These are phyloP conservation scores for Pelargonium australe DNA, from an alignment of 441 rosid species.

Conservation along the genomic window DNA sequence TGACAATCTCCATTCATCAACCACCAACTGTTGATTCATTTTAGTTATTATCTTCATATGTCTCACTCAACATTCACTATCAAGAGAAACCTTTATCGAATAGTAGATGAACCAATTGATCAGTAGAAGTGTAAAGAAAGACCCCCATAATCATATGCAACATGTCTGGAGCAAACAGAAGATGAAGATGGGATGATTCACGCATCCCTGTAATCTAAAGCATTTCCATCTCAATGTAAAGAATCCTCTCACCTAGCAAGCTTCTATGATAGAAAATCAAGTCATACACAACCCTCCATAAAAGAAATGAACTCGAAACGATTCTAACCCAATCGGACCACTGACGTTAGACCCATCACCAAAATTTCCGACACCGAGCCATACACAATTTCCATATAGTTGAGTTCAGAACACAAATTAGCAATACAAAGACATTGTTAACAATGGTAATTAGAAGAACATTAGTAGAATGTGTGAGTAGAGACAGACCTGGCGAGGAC, in stretches of 20 bases:
- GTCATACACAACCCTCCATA: no score
- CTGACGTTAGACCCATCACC: not conserved
- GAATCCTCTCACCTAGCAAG: no score
- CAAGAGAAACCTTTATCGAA: no score
- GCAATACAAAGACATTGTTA: not conserved
- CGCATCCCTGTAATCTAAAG: no score
- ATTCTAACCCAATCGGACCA: not conserved
- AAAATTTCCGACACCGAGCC: not conserved
- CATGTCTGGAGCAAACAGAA: no score
- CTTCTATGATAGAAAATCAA: no score
- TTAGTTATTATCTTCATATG: not conserved
- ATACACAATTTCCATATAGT: conserved; percentile 1
- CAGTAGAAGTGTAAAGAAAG: no score
- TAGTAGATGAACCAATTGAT: not conserved
- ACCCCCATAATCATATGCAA: no score
- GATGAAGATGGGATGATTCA: no score
- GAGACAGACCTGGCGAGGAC: conserved; percentile 70
- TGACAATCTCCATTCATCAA: not conserved
- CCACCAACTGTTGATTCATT: not conserved
- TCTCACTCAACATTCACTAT: not conserved
- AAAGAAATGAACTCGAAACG: not conserved
- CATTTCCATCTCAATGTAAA: no score
- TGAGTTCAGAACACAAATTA: not conserved
- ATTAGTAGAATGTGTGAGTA: not conserved
- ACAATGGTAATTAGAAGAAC: not conserved